Evolutionary conservation across 495 filamentous ascomycete species (phyloP).

Genomic region (Aspergillus ostianus): DNA sequence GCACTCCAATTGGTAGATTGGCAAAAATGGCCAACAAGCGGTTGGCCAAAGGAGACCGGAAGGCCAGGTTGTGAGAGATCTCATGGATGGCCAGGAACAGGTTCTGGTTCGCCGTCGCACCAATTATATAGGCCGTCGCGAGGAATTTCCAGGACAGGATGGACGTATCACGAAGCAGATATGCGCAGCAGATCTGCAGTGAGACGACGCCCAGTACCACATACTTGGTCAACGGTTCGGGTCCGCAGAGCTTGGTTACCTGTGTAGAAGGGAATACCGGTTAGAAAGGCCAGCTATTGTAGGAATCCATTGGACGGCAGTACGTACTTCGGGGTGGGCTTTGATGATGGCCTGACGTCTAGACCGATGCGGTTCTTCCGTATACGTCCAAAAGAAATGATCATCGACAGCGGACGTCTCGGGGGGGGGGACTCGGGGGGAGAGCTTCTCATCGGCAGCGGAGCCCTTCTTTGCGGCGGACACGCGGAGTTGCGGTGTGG

Average conservation of each 20-base stretch:
- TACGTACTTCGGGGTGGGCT: constrained; percentile 87
- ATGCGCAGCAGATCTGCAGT: constrained; percentile 77
- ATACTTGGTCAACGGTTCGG: constrained; percentile 94
- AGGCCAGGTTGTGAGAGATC: constrained; percentile 97
- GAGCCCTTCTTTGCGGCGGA: constrained; percentile 30
- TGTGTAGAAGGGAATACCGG: constrained; percentile 28
- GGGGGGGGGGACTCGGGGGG: constrained; percentile 34
- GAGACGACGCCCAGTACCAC: constrained; percentile 81
- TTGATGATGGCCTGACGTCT: constrained; percentile 93
- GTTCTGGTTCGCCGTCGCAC: constrained; percentile 97
- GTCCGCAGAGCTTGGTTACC: constrained; percentile 97
- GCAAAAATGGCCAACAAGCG: constrained; percentile 85
- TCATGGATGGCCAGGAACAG: constrained; percentile 98
- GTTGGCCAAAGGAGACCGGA: constrained; percentile 80
- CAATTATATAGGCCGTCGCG: constrained; percentile 84
- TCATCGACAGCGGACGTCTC: constrained; percentile 43
- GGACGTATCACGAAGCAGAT: constrained; percentile 72
- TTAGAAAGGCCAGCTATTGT: not conserved
- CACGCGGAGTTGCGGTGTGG: constrained; percentile 39
- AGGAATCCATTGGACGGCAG: not conserved
- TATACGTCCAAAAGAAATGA: constrained; percentile 90
- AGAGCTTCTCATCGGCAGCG: constrained; percentile 21
- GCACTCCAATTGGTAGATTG: constrained; percentile 92
- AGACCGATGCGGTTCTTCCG: constrained; percentile 95
- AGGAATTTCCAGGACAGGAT: constrained; percentile 83